A percentile compares a stretch with the other conserved stretches of the same genome.
phyloP scores from a whole-genome alignment of 192 early-diverging fungal genomes.

The Globomyces pollinis-pini region DNA sequence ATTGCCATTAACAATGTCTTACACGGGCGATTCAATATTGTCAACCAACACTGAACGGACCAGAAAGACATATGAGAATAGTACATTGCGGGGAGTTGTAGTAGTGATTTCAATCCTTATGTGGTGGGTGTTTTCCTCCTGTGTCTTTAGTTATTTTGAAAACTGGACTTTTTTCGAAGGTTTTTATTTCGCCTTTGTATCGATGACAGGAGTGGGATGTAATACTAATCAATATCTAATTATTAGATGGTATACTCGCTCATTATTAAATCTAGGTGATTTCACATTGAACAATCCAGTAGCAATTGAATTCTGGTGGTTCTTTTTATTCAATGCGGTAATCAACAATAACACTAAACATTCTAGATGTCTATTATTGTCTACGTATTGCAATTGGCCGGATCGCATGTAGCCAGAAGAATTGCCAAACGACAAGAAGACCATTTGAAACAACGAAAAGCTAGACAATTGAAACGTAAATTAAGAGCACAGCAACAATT shows the following conservation, averaged over 20 bases:
- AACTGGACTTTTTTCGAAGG: not conserved
- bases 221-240: no score
- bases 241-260: no score
- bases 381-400: not conserved
- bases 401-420: not conserved
- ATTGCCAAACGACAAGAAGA: not conserved
- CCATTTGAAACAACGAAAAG: no score
- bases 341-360: not conserved
- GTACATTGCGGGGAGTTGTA: no score
- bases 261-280: no score
- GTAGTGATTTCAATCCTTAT: no score
- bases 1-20: no score
- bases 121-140: not conserved
- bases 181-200: not conserved
- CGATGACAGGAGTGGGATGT: not conserved
- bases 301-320: constrained; percentile 4
- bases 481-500: no score
- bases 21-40: no score
- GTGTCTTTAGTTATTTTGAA: not conserved
- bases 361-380: not conserved
- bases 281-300: not conserved
- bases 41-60: no score
- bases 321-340: constrained; percentile 7
- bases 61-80: no score
- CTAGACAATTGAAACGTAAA: no score